Evolutionary conservation across 345 rosid species (phyloP).

Genomic region (Erucastrum elatum): DNA sequence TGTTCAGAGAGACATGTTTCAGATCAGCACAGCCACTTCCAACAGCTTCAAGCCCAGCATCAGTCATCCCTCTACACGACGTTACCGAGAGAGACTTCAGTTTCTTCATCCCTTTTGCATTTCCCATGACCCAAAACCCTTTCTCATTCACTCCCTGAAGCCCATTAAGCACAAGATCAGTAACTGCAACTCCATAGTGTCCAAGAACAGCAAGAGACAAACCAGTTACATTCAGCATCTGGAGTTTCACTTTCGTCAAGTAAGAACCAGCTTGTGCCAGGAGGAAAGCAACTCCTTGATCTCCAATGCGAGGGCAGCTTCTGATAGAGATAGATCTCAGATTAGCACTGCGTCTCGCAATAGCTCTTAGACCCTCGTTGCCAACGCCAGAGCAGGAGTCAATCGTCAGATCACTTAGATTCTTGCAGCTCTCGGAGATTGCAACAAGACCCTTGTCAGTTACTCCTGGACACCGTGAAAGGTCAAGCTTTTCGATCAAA

Average conservation of each 20-base stretch:
- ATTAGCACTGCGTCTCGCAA: conserved; percentile 63
- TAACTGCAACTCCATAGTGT: conserved; percentile 69
- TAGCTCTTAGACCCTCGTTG: conserved; percentile 73
- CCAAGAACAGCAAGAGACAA: conserved; percentile 79
- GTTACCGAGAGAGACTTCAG: conserved; percentile 65
- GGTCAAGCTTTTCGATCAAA: conserved; percentile 77
- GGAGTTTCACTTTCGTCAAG: conserved; percentile 75
- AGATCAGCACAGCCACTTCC: conserved; percentile 88
- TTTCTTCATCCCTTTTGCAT: conserved; percentile 77
- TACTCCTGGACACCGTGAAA: conserved; percentile 63
- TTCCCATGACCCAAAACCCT: conserved; percentile 99
- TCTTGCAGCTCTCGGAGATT: conserved; percentile 63
- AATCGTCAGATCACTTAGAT: conserved; percentile 67
- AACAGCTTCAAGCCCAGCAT: conserved; percentile 72
- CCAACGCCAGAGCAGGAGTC: conserved; percentile 74
- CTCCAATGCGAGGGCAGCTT: conserved; percentile 78
- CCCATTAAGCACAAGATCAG: conserved; percentile 66
- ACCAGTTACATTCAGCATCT: conserved; percentile 70
- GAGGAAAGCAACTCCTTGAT: conserved; percentile 81
- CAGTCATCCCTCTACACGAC: conserved; percentile 79
- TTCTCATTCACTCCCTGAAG: conserved; percentile 74
- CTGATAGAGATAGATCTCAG: conserved; percentile 71
- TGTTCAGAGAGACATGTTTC: conserved; percentile 57
- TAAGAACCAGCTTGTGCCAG: conserved; percentile 55
- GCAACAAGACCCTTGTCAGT: conserved; percentile 62